Percentiles rank a stretch among this genome's conserved stretches.
Conservation (phyloP, 179 eudicot genomes). For the Silene vulgaris region DNA sequence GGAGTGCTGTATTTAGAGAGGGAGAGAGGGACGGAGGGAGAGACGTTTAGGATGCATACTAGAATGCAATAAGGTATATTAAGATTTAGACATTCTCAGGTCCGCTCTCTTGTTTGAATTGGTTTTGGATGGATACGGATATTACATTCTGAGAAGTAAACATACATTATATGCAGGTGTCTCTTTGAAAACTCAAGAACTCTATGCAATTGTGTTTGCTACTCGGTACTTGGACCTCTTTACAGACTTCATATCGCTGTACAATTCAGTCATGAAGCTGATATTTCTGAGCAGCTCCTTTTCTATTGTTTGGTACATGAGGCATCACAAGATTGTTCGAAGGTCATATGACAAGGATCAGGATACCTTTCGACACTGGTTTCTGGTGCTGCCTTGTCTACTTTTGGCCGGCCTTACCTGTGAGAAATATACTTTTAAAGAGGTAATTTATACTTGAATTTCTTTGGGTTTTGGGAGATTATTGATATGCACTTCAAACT, state of each 20-base stretch:
- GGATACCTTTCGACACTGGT: slow-evolving; percentile 84
- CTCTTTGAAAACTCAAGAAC: slow-evolving; percentile 94
- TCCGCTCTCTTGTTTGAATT: not conserved
- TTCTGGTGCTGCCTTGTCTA: slow-evolving; percentile 75
- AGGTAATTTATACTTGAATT: slow-evolving; percentile 39
- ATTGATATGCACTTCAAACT: slow-evolving; percentile 5
- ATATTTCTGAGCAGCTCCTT: slow-evolving; percentile 80
- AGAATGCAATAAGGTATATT: not conserved
- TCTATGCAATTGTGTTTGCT: slow-evolving; percentile 78
- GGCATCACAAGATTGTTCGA: slow-evolving; percentile 77
- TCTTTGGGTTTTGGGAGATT: not conserved
- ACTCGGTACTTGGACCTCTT: slow-evolving; percentile 93
- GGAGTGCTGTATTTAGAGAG: too few species aligned
- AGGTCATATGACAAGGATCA: slow-evolving; percentile 94
- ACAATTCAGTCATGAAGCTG: slow-evolving; percentile 78
- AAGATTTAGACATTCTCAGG: not conserved
- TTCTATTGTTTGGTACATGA: slow-evolving; percentile 91
- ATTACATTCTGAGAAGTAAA: slow-evolving; percentile 1
- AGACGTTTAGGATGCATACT: too few species aligned
- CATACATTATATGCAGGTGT: slow-evolving; percentile 47
- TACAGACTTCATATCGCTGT: slow-evolving; percentile 69
- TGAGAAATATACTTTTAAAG: slow-evolving; percentile 72
- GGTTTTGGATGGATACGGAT: not conserved
- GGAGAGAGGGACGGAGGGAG: too few species aligned
- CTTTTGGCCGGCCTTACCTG: slow-evolving; percentile 56